These are phyloP conservation scores for Cryphonectria parasitica DNA, from an alignment of 2,329 filamentous ascomycete genomes.

Conservation along the genomic window DNA sequence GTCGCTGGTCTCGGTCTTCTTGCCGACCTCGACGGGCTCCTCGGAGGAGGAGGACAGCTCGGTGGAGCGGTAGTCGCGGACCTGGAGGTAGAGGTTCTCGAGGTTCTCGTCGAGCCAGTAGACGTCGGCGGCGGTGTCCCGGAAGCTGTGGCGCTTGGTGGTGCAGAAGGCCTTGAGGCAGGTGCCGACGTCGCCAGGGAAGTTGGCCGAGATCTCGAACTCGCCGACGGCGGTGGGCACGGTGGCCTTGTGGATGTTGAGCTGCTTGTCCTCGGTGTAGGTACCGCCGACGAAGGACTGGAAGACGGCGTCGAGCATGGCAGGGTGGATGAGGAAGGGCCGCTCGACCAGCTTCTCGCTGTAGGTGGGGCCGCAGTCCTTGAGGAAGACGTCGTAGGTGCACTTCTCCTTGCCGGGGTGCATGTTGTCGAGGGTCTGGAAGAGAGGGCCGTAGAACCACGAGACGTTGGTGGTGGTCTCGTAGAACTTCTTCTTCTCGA, in stretches of 20 bases:
- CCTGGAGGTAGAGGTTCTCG: slow-evolving; percentile 21
- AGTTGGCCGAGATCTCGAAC: slow-evolving; percentile 25
- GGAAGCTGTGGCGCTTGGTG: slow-evolving; percentile 24
- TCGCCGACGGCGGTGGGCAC: slow-evolving; percentile 23
- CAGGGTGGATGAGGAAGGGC: slow-evolving; percentile 58
- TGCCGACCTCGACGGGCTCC: slow-evolving; percentile 23
- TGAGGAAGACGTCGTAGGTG: slow-evolving; percentile 46
- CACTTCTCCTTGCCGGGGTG: slow-evolving; percentile 42
- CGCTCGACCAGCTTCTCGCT: slow-evolving; percentile 55
- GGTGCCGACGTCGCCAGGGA: slow-evolving; percentile 23
- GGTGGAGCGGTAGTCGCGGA: slow-evolving; percentile 25
- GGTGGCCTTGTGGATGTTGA: slow-evolving; percentile 25
- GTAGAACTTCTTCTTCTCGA: slow-evolving; percentile 26
- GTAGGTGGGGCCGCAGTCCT: slow-evolving; percentile 57
- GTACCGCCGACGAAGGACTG: slow-evolving; percentile 40
- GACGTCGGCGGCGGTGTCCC: slow-evolving; percentile 21
- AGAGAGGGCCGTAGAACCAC: slow-evolving; percentile 49
- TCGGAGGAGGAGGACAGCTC: slow-evolving; percentile 24
- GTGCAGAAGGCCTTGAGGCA: slow-evolving; percentile 24
- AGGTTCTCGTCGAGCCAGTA: slow-evolving; percentile 21
- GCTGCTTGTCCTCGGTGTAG: slow-evolving; percentile 21
- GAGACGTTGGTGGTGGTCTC: slow-evolving; percentile 22
- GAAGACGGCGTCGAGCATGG: slow-evolving; percentile 60
- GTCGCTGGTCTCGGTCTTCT: slow-evolving; percentile 23
- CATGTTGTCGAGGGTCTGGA: slow-evolving; percentile 50